Evolutionary conservation across 2,329 filamentous ascomycete genomes (phyloP), one percentile per base, ranked within the genome.

Genomic region (Calonectria fujianensis): DNA sequence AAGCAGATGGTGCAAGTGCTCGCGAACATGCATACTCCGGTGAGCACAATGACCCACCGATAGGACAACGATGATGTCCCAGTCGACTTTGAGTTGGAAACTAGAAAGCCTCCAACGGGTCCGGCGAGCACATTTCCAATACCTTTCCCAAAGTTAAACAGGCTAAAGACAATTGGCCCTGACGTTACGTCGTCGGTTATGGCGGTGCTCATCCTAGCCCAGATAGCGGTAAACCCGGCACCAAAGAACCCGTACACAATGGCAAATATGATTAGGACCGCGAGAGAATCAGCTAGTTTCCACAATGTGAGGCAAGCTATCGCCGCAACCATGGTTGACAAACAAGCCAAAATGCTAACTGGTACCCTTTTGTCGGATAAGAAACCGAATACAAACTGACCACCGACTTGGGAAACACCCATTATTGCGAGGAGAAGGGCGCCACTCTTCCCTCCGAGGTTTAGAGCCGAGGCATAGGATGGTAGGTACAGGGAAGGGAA

Each of bases 201-300:
- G 18, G 29, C 29, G 29, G 52, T 57, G 29, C 52, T 57, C 52
- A 57, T 57, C 31, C 52, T 32, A 2, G 52, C 52, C 52, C 52
- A 57, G 9, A 35, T 57, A 2, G 52, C 52, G 4, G 52, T 57
- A 18, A 32, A 57, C 16, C 52, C 52, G 9, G 52, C 31, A 14
- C 29, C 31, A 35, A 57, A 57, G 9, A 57, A 57, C 2, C 52
- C 52, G 20, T 57, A 57, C 18, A 57, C 31, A 20, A 57, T 32
- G 1, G 52, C 52, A 35, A 57, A 57, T n/a, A 57, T 27, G 18
- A 57, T 20, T 6, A 57, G 52, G 18, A 57, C 18, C 10, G 52
- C 16, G 3, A 57, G 52, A 11, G 52, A 57, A 20, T 57, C 31
- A 16, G 29, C 52, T 20, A 57, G 29, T 6, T 31, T 32, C 52